Evolutionary conservation across 495 filamentous ascomycete species (phyloP), one percentile per base, ranked within the genome.

Genomic region (Xanthoparmelia taractica): DNA sequence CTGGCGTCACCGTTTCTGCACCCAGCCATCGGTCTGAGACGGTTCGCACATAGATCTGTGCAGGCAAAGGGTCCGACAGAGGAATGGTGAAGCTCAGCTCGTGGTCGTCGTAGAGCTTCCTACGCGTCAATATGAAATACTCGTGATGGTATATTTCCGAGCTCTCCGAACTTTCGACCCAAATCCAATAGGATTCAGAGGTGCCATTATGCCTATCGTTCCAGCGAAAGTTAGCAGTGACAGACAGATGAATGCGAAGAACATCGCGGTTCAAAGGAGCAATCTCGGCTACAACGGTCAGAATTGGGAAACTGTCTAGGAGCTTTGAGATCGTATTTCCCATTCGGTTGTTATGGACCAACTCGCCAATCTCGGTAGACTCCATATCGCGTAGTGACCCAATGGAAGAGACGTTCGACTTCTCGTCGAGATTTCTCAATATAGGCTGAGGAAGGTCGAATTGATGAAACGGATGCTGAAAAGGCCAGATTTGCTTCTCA

Each of bases 11-110:
- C 0, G 91, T 96, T 73, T 99, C 94, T n/a, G 93, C 93, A 31
- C 94, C 94, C 23, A 97, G 78, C 94, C 94, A 99, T 50, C 94
- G 82, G 75, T 99, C 94, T 12, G 93, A 97, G 20, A 97, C 86
- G 5, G 91, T 88, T 59, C 94, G 83, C 43, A 99, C 87, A 69
- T 99, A 97, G 57, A 99, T 96, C 73, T 99, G 94, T 34, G 87
- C 86, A 4, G 94, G 95, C 3, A 97, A 75, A 0, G 94, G 94
- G 70, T 97, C 95, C 0, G 91, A 88, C 4, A 99, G 76, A 0
- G 94, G 94, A 60, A 99, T 97, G 0, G 94, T 99, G 71, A 99
- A 97, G 73, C 95, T 95, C 31, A 99, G 84, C 70, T 97, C 92
- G 68, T 99, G 94, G 27, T 94, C 89, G 75, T 96, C 90, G 66